Base-by-base conservation (phyloP, 1,284 basidiomycete species). In the Ganoderma lucidum region DNA sequence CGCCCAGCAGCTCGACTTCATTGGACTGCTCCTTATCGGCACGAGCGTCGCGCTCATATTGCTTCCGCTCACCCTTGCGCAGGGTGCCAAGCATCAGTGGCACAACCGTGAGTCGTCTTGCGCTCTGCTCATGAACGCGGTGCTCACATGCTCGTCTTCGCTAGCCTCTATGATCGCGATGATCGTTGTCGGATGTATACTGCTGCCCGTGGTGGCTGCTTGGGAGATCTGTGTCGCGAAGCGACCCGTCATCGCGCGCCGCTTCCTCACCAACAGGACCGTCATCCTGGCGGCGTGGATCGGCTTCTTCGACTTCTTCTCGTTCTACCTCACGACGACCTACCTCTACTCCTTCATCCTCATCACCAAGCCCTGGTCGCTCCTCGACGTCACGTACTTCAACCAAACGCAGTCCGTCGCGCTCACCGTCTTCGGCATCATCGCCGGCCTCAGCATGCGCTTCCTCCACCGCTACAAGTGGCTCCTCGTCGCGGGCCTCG, bases 271-370 rank as follows among this genome's bases (percentile, higher is more conserved):
- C 45, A 91, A 92, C 76, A 80, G 83, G 15, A 87, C 86, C 45
- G 87, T 94, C 37, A 81, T 92, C 32, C 82, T 87, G 35, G 87
- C 91, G 0, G 83, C 87, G 32, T 77, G 89, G 59, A 90, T 94
- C 70, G 91, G 91, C 6, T 90, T 90, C 76, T 87, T 91, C 68
- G 91, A 93, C 78, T 93, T 92, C 75, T 75, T 89, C 64, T 90
- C 90, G 0, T 92, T 86, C 80, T 90, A 87, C 77, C 81, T 91
- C 62, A 87, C 88, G 0, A 87, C 78, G 74, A 85, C 86, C 0
- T 91, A 91, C 73, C 82, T 90, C 2, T 90, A 85, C 75, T 89
- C 88, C 0, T 91, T 90, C 75, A 81, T 90, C 42, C 74, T 87
- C 39, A 85, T 91, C 65, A 87, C 89, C 28, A 89, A 90, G 77